Conservation (phyloP, 2,329 filamentous ascomycete genomes). For the Arachnopeziza araneosa region DNA sequence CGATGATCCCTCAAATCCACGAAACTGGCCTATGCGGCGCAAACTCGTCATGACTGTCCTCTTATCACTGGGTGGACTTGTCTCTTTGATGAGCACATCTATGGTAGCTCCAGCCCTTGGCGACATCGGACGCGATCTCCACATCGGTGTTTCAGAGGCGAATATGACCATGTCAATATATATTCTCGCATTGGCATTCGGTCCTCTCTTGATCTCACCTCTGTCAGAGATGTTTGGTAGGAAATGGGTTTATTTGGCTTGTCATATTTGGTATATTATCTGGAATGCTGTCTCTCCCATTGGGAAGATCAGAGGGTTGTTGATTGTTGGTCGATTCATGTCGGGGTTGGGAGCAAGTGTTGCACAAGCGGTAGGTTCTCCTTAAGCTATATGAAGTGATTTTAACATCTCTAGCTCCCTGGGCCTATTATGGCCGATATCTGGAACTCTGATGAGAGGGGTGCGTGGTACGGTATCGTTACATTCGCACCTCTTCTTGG, state of each 20-base stretch:
- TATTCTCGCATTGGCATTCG: too few species aligned
- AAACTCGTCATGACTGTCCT: background rate
- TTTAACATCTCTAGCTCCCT: background rate
- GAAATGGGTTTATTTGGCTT: too few species aligned
- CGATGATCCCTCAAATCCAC: background rate
- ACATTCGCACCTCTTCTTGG: slow-evolving; percentile 23
- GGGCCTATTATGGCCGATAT: background rate
- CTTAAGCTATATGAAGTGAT: background rate
- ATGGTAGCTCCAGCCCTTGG: slow-evolving; percentile 40
- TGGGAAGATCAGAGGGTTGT: background rate
- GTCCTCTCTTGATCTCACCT: too few species aligned
- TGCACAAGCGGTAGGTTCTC: background rate
- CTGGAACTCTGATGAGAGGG: background rate
- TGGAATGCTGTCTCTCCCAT: slow-evolving; percentile 24
- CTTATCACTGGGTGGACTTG: slow-evolving; percentile 16
- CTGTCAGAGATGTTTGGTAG: too few species aligned
- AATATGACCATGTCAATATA: too few species aligned
- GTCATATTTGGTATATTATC: too few species aligned
- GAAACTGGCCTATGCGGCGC: background rate
- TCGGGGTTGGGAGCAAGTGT: background rate
- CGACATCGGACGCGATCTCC: slow-evolving; percentile 21
- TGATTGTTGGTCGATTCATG: background rate
- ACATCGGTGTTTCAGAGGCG: slow-evolving; percentile 7
- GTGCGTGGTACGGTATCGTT: background rate
- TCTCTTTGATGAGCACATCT: slow-evolving; percentile 34